These are phyloP conservation scores for Populus alba DNA, from an alignment of 345 rosid species.

Conservation along the genomic window DNA sequence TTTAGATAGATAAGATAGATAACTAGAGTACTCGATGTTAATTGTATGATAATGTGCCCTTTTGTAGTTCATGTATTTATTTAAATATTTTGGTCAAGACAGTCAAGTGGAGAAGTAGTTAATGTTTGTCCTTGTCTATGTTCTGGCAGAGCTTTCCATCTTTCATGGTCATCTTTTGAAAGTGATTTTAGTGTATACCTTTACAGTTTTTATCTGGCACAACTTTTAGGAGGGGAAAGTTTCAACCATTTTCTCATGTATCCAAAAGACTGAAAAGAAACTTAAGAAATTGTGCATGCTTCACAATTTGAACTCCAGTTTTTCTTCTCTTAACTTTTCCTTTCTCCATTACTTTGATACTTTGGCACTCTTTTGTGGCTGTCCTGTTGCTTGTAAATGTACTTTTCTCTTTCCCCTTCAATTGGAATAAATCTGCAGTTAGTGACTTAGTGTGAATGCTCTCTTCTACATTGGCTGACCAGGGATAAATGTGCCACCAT, in stretches of 20 bases:
- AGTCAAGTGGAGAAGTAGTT: neutral
- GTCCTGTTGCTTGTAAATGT: neutral
- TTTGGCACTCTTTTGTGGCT: neutral
- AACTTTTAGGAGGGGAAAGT: neutral
- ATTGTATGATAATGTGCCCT: neutral
- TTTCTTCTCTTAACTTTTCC: neutral
- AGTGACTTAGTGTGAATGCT: neutral
- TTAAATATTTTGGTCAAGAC: neutral
- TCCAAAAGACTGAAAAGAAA: neutral
- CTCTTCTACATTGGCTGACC: neutral
- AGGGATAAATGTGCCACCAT: neutral
- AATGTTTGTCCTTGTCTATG: neutral
- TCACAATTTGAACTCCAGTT: neutral
- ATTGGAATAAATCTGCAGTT: neutral
- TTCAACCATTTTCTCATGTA: neutral
- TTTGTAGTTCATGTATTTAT: neutral
- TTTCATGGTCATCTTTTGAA: neutral
- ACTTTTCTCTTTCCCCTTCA: neutral
- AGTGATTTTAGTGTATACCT: neutral
- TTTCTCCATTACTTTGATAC: too few relatives aligned
- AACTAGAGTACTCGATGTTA: neutral
- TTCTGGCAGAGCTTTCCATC: neutral
- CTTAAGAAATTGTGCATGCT: neutral
- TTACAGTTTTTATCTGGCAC: neutral
- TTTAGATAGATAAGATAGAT: neutral